Evolutionary conservation across 2,329 filamentous ascomycete genomes (phyloP), one percentile per base, ranked within the genome.

Genomic region (Cytospora mali): DNA sequence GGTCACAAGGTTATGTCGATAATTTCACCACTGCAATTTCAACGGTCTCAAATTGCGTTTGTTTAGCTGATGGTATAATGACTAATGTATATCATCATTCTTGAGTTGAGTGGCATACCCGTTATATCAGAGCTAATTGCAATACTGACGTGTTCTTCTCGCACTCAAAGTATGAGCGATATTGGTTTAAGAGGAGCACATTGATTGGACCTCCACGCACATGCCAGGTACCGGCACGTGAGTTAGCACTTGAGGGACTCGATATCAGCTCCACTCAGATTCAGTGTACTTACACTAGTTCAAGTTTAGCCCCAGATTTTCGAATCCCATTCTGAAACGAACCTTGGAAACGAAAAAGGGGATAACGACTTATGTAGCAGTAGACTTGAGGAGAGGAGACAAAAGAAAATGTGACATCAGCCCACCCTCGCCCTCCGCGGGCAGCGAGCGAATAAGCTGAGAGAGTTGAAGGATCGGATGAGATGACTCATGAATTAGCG

Each of bases 301-400:
- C 10, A 13, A 6, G 31, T 33, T 18, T 5, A 4, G 61, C 56
- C 48, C 52, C 57, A 56, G 46, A 51, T 28, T 60, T 61, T 48
- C 57, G 29, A 35, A 46, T 57, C 29, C 42, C 53, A 48, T 46
- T 35, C n/a, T n/a, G n/a, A n/a, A n/a, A n/a, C n/a, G n/a, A n/a
- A n/a, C n/a, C n/a, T n/a, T n/a, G 54, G 61, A 61, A 61, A 64
- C 52, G 57, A 64, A 61, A 64, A 48, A 53, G 31, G 62, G 48
- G 46, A 57, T 11, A n/a, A n/a, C n/a, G n/a, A n/a, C n/a, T n/a
- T n/a, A n/a, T n/a, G n/a, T n/a, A n/a, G 35, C 10, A 2, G 31
- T 39, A 39, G 35, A 11, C 35, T 18, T 5, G 35, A 39, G n/a
- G 35, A 39, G 35, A 18, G 14, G 35, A 6, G 35, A 39, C 14